These are phyloP conservation scores for Trametes versicolor DNA, from an alignment of 1,284 basidiomycete species.

Conservation along the genomic window DNA sequence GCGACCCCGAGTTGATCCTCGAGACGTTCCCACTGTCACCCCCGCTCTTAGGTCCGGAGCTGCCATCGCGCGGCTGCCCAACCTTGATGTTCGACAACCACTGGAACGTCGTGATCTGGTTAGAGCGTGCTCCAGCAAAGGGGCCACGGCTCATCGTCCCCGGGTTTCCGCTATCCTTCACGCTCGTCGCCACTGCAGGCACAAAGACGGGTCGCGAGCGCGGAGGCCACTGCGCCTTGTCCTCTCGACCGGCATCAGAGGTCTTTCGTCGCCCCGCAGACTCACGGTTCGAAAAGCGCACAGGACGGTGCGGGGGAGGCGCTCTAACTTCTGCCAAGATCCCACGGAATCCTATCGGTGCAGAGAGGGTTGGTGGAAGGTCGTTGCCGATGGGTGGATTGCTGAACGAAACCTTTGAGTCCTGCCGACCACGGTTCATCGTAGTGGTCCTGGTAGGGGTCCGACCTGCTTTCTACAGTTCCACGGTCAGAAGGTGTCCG, in stretches of 20 bases:
- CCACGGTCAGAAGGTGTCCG: not conserved
- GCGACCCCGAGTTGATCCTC: slow-evolving; percentile 40
- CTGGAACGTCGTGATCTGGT: slow-evolving; percentile 67
- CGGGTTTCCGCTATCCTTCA: slow-evolving; percentile 36
- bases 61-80: slow-evolving; percentile 57
- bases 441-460: slow-evolving; percentile 32
- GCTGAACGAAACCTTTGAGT: slow-evolving; percentile 45
- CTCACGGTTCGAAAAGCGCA: slow-evolving; percentile 20
- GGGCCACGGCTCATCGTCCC: slow-evolving; percentile 70
- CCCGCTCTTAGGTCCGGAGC: slow-evolving; percentile 61
- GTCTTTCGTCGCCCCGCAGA: slow-evolving; percentile 26
- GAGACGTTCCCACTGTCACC: slow-evolving; percentile 53
- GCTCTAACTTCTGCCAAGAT: slow-evolving; percentile 78
- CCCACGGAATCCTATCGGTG: slow-evolving; percentile 69
- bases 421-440: slow-evolving; percentile 21
- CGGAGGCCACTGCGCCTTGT: not conserved
- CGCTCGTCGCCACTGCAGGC: slow-evolving; percentile 20
- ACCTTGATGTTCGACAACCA: slow-evolving; percentile 81
- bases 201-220: slow-evolving; percentile 25
- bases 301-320: slow-evolving; percentile 49
- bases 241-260: slow-evolving; percentile 8
- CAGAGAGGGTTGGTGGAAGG: slow-evolving; percentile 59
- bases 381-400: slow-evolving; percentile 43
- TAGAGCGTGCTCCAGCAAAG: slow-evolving; percentile 56
- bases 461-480: slow-evolving; percentile 37